Evolutionary conservation across 2,329 filamentous ascomycete genomes (phyloP).

Genomic region (Nothopassalora personata): DNA sequence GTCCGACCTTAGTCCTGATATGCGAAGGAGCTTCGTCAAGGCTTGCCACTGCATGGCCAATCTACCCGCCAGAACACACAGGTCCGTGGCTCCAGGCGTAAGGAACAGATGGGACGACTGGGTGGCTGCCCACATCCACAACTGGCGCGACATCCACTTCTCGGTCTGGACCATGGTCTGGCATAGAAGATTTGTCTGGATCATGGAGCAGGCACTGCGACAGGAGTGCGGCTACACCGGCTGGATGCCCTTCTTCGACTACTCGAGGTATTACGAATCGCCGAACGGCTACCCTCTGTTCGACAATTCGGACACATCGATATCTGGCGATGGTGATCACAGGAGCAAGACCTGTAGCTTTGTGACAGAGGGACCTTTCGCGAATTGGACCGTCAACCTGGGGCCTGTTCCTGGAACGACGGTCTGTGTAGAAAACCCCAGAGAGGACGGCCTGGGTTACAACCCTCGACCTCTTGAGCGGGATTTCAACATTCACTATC

Average conservation of each 20-base stretch:
- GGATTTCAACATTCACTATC: background rate
- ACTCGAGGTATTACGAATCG: conserved; percentile 24
- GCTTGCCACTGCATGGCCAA: background rate
- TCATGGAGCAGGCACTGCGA: conserved; percentile 38
- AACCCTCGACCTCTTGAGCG: conserved; percentile 14
- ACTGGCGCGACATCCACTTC: conserved; percentile 26
- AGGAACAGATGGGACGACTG: background rate
- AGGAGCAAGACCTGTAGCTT: conserved; percentile 50
- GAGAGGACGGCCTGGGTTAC: conserved; percentile 19
- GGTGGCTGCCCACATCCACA: conserved; percentile 21
- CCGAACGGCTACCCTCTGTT: conserved; percentile 42
- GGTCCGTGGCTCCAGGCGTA: background rate
- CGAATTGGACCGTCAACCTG: conserved; percentile 34
- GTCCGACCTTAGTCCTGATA: background rate
- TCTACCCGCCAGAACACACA: background rate
- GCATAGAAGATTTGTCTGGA: conserved; percentile 40
- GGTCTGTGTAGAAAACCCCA: conserved; percentile 15
- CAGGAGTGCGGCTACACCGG: conserved; percentile 41
- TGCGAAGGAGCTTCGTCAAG: background rate
- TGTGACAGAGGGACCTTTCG: conserved; percentile 48
- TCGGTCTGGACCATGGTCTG: conserved; percentile 31
- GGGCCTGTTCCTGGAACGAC: conserved; percentile 16
- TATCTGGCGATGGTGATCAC: conserved; percentile 46
- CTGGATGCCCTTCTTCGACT: conserved; percentile 17
- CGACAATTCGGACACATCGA: conserved; percentile 12